A percentile compares a stretch with the other conserved stretches of the same genome.
These are phyloP conservation scores for Aurinia saxatilis DNA, from an alignment of 345 rosid genomes.

Conservation along the genomic window DNA sequence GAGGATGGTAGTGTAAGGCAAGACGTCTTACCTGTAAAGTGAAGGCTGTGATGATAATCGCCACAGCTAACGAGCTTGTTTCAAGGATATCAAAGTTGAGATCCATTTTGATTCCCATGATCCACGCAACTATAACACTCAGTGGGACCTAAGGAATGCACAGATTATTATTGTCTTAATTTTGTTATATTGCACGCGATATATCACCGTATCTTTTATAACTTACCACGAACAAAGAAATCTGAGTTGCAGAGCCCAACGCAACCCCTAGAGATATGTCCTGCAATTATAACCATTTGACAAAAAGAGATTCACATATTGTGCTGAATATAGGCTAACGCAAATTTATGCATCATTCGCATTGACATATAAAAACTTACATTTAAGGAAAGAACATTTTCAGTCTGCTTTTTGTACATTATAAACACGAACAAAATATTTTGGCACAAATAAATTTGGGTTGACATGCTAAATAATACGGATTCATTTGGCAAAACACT, in stretches of 20 bases:
- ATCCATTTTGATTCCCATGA: slow-evolving; percentile 70
- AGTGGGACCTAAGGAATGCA: slow-evolving; percentile 50
- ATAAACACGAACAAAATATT: background rate
- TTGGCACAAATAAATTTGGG: background rate
- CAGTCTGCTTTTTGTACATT: background rate
- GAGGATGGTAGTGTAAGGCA: background rate
- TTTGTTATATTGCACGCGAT: background rate
- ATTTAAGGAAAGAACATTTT: background rate
- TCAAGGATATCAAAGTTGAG: slow-evolving; percentile 75
- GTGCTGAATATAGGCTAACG: background rate
- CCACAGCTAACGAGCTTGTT: slow-evolving; percentile 68
- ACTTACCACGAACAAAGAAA: slow-evolving; percentile 75
- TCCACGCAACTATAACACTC: slow-evolving; percentile 64
- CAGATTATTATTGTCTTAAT: background rate
- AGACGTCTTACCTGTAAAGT: slow-evolving; percentile 56
- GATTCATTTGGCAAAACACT: background rate
- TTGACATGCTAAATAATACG: background rate
- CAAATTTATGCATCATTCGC: too few species aligned
- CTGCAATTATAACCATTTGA: slow-evolving; percentile 27
- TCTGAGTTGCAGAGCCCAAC: slow-evolving; percentile 84
- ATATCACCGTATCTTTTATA: background rate
- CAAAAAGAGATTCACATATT: background rate
- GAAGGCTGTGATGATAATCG: slow-evolving; percentile 64
- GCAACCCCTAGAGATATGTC: slow-evolving; percentile 87
- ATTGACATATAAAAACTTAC: too few species aligned